Conservation (phyloP, 1,284 basidiomycete species). For the Sanghuangporus sanghuang region DNA sequence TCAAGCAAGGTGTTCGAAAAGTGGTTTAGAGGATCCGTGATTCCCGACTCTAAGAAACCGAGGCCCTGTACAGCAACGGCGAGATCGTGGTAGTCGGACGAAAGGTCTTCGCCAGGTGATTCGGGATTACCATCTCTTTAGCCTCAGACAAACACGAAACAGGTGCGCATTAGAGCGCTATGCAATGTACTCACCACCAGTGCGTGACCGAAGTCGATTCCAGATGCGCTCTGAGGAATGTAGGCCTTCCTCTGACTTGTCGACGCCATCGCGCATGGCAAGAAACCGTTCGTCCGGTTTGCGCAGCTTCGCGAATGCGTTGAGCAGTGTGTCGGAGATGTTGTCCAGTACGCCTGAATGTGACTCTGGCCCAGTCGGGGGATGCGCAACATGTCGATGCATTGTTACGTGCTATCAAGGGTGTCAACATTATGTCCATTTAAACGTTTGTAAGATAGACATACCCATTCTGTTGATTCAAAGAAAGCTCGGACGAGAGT, state of each 20-base stretch:
- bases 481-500: slow-evolving; percentile 89
- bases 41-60: slow-evolving; percentile 95
- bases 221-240: slow-evolving; percentile 77
- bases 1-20: slow-evolving; percentile 94
- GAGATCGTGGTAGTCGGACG: slow-evolving; percentile 94
- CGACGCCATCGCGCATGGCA: slow-evolving; percentile 84
- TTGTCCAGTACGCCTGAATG: slow-evolving; percentile 86
- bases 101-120: slow-evolving; percentile 81
- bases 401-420: slow-evolving; percentile 79
- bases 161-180: slow-evolving; percentile 24
- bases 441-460: slow-evolving; percentile 22
- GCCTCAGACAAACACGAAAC: slow-evolving; percentile 53
- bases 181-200: slow-evolving; percentile 70
- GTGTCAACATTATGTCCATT: neutral
- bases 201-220: slow-evolving; percentile 67
- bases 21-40: slow-evolving; percentile 93
- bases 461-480: slow-evolving; percentile 96
- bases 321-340: slow-evolving; percentile 91
- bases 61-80: slow-evolving; percentile 94
- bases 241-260: slow-evolving; percentile 93
- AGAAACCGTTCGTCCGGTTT: slow-evolving; percentile 97
- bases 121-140: slow-evolving; percentile 75
- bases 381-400: slow-evolving; percentile 89
- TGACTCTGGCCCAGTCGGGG: slow-evolving; percentile 71
- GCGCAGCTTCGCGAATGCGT: slow-evolving; percentile 90